Base-by-base conservation (phyloP, 805 yeast genomes). In the Wickerhamiella allomyrinae region DNA sequence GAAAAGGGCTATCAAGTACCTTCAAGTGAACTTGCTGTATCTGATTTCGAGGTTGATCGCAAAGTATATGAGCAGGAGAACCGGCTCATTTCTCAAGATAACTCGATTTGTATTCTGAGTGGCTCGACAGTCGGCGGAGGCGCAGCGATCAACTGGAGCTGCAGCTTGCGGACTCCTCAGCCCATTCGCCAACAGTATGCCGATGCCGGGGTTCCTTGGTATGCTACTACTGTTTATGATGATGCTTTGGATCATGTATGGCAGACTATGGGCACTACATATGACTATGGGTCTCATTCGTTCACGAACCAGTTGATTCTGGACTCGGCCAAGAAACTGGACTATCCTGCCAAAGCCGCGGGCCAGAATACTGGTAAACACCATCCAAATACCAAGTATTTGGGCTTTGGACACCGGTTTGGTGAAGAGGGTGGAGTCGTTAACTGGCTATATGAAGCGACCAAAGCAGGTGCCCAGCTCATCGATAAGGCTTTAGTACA, bases 121-220 rank as follows among this genome's bases (percentile, higher is more conserved):
- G 78, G 77, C 6, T 49, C 74, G 2, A 70, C 73, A 0, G 68
- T 73, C 42, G 78, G 78, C 6, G 78, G 77, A 11, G 77, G 77
- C 6, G 61, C 73, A 6, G 70, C 77, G 11, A 68, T 73, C 34
- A 73, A 73, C 57, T 73, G 78, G 78, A 66, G 71, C 10, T 76
- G 77, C 14, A 61, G 70, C 44, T 50, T 73, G 42, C 63, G 60
- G 31, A 69, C 77, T 0, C 73, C 73, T 1, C 68, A 66, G 54
- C 61, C 62, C 41, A 71, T 73, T 3, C 64, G 78, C 39, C 57
- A 63, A 24, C 75, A 71, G 49, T 73, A 75, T 75, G 69, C 64
- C 29, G 58, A 65, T 20, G 58, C 56, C 40, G 72, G 71, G 0
- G 60, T 66, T 9, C 70, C 68, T 8, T 70, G 68, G 61, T 73